phyloP scores from a whole-genome alignment of 768 basidiomycete genomes.

The Tylopilus balloui region DNA sequence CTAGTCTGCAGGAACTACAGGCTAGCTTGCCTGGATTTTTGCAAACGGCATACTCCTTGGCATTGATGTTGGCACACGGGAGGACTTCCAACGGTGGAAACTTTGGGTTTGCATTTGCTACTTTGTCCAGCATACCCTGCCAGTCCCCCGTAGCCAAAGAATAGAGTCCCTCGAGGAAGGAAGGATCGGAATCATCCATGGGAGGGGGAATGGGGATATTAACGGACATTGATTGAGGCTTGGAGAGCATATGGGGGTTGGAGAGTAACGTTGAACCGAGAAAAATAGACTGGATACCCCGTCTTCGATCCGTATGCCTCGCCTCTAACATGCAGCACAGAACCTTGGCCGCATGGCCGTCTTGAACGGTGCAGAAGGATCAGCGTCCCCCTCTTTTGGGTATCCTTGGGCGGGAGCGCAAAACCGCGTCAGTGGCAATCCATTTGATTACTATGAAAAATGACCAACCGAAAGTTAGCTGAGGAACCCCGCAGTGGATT shows the following conservation, averaged over 20 bases:
- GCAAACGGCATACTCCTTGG: slow-evolving; percentile 23
- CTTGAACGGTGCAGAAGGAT: slow-evolving; percentile 10
- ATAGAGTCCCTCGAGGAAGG: slow-evolving; percentile 6
- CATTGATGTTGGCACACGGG: slow-evolving; percentile 36
- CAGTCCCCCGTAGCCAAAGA: slow-evolving; percentile 12
- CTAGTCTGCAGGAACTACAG: slow-evolving; percentile 34
- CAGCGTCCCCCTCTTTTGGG: slow-evolving; percentile 13
- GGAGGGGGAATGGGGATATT: slow-evolving; percentile 20
- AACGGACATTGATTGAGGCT: slow-evolving; percentile 10
- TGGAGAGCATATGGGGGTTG: neutral
- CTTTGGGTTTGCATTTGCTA: slow-evolving; percentile 12
- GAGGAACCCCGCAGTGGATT: neutral
- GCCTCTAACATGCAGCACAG: slow-evolving; percentile 14
- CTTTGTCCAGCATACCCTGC: slow-evolving; percentile 8
- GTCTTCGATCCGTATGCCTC: slow-evolving; percentile 13
- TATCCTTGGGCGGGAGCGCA: neutral
- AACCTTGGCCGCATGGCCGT: neutral
- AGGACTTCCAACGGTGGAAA: slow-evolving; percentile 26
- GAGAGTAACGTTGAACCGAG: neutral
- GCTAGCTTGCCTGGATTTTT: slow-evolving; percentile 28
- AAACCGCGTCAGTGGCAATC: neutral
- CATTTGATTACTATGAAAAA: neutral
- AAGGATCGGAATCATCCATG: slow-evolving; percentile 9
- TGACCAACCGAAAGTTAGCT: neutral
- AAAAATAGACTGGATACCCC: neutral